Conservation (phyloP, 2,329 filamentous ascomycete genomes). For the Phialophora tarda region DNA sequence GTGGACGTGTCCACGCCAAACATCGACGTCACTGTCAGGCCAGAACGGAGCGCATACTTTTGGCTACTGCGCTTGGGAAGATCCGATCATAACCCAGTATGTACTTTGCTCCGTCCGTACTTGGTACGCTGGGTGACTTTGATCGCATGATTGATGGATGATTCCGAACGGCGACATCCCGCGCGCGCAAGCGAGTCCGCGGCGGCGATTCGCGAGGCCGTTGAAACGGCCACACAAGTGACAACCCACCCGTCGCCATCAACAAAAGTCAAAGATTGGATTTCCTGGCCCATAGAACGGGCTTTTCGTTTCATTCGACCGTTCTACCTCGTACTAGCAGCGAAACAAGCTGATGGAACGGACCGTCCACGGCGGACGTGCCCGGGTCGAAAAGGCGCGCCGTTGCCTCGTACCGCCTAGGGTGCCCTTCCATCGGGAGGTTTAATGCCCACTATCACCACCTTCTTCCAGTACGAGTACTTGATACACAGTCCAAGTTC, state of each 20-base stretch:
- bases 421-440: neutral
- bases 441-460: neutral
- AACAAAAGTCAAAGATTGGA: neutral
- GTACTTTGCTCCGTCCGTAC: no score
- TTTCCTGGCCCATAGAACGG: neutral
- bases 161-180: neutral
- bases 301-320: neutral
- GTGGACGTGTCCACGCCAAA: no score
- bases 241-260: neutral
- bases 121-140: neutral
- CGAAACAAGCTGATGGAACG: constrained; percentile 6
- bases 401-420: neutral
- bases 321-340: neutral
- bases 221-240: neutral
- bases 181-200: neutral
- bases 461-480: no score
- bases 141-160: neutral
- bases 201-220: constrained; percentile 6
- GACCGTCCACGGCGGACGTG: constrained; percentile 3
- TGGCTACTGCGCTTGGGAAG: no score
- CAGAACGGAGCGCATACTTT: no score
- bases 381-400: neutral
- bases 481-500: no score
- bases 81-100: no score
- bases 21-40: no score